A percentile compares a stretch with the other conserved stretches of the same genome.
Conservation (phyloP, 352 stramenopile genomes). For the Globisporangium barbulae region DNA sequence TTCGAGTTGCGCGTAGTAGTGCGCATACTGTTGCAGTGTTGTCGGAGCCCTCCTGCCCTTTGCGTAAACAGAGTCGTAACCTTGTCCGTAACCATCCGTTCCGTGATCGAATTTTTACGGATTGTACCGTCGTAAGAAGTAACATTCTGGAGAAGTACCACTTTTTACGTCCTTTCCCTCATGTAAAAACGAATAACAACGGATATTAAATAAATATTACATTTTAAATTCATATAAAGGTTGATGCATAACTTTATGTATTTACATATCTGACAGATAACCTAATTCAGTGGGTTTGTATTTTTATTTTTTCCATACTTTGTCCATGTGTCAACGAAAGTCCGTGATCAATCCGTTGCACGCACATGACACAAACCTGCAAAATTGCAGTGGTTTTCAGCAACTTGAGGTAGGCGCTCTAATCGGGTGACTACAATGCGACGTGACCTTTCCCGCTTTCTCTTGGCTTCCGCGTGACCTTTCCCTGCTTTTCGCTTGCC, state of each 20-base stretch:
- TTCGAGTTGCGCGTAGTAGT: too few relatives aligned
- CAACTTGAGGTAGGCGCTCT: not conserved
- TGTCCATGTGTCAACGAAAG: too few relatives aligned
- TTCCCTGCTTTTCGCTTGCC: not conserved
- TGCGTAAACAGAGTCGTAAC: constrained; percentile 1
- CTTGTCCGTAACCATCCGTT: constrained; percentile 10
- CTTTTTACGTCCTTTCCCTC: constrained; percentile 5
- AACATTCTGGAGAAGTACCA: constrained; percentile 12
- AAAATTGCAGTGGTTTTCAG: not conserved
- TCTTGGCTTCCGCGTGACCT: not conserved
- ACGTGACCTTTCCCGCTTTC: constrained; percentile 16
- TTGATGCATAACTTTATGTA: too few relatives aligned
- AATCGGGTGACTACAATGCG: not conserved
- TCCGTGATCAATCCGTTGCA: too few relatives aligned
- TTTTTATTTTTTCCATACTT: too few relatives aligned
- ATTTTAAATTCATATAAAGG: not conserved
- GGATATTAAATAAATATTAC: too few relatives aligned
- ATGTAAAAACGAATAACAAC: constrained; percentile 1
- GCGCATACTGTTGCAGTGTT: too few relatives aligned
- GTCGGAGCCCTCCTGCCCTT: too few relatives aligned
- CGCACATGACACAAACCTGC: constrained; percentile 5
- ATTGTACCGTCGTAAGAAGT: constrained; percentile 13
- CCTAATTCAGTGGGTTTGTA: too few relatives aligned
- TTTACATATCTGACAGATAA: too few relatives aligned
- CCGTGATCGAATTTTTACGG: not conserved